Evolutionary conservation across 2,329 filamentous ascomycete species (phyloP).

Genomic region (Colletotrichum tofieldiae): DNA sequence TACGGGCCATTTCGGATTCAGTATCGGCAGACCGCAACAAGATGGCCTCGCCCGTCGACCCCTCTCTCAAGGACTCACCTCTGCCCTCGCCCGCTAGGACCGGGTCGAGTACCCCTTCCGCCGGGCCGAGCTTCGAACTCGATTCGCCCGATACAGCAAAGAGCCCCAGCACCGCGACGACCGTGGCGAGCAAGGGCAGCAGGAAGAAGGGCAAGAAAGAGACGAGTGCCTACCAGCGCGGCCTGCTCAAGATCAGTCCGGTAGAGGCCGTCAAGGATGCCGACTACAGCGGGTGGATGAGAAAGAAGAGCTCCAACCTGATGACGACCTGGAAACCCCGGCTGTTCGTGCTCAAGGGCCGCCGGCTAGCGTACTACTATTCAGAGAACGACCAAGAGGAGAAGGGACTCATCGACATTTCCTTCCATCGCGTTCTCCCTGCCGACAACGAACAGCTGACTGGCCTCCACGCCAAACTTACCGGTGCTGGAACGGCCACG

Average conservation of each 20-base stretch:
- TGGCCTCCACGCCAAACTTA: constrained; percentile 91
- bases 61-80: constrained; percentile 66
- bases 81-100: constrained; percentile 80
- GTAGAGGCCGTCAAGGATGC: constrained; percentile 87
- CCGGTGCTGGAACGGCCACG: constrained; percentile 83
- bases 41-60: constrained; percentile 65
- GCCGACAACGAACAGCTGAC: constrained; percentile 93
- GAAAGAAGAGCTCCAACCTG: constrained; percentile 95
- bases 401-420: constrained; percentile 97
- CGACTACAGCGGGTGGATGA: constrained; percentile 99
- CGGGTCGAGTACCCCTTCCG: constrained; percentile 80
- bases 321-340: constrained; percentile 99
- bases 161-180: constrained; percentile 65
- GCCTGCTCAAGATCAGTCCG: constrained; percentile 85
- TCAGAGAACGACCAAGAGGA: constrained; percentile 93
- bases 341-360: constrained; percentile 93
- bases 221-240: constrained; percentile 93
- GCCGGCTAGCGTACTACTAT: constrained; percentile 96
- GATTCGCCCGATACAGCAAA: constrained; percentile 79
- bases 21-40: constrained; percentile 71
- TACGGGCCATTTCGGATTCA: constrained; percentile 89
- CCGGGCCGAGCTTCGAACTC: constrained; percentile 80
- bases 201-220: constrained; percentile 90
- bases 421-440: constrained; percentile 95
- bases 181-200: constrained; percentile 64